Evolutionary conservation across 2,329 filamentous ascomycete species (phyloP).

Genomic region (Xylariaceae sp.): DNA sequence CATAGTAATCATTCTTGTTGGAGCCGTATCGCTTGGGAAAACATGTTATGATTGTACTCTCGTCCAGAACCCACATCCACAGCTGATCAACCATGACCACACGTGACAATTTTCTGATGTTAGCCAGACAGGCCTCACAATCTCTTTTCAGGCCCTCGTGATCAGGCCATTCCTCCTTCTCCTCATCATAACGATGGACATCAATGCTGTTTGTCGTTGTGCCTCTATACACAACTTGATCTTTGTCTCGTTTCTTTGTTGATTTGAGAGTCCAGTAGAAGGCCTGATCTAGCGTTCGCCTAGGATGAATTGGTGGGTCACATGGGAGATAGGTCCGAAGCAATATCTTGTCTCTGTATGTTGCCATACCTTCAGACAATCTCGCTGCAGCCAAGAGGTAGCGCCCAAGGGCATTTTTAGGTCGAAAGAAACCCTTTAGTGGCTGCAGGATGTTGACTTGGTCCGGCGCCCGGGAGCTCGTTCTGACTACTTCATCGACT

Average conservation of each 20-base stretch:
- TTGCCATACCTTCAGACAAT: conserved; percentile 35
- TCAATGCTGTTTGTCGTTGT: conserved; percentile 26
- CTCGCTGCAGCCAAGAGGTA: conserved; percentile 32
- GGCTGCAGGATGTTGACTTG: too few species aligned
- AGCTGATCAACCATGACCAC: conserved; percentile 43
- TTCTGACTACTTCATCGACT: background rate
- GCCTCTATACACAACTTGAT: conserved; percentile 40
- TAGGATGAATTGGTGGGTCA: conserved; percentile 38
- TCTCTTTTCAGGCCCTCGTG: background rate
- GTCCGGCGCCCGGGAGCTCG: too few species aligned
- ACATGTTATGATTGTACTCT: conserved; percentile 36
- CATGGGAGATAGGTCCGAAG: conserved; percentile 31
- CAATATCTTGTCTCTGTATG: conserved; percentile 33
- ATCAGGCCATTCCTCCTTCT: background rate
- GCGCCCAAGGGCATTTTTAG: conserved; percentile 22
- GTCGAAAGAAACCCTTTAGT: conserved; percentile 7
- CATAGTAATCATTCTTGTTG: conserved; percentile 37
- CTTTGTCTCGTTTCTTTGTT: conserved; percentile 37
- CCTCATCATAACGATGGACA: conserved; percentile 23
- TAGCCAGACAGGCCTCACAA: conserved; percentile 8
- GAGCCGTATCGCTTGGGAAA: conserved; percentile 42
- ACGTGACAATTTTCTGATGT: conserved; percentile 12
- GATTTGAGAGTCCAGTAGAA: conserved; percentile 40
- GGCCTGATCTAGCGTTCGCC: conserved; percentile 44
- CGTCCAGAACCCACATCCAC: conserved; percentile 42